Evolutionary conservation across 2,329 filamentous ascomycete genomes (phyloP), one percentile per base, ranked within the genome.

Genomic region (Coniochaeta pulveracea): DNA sequence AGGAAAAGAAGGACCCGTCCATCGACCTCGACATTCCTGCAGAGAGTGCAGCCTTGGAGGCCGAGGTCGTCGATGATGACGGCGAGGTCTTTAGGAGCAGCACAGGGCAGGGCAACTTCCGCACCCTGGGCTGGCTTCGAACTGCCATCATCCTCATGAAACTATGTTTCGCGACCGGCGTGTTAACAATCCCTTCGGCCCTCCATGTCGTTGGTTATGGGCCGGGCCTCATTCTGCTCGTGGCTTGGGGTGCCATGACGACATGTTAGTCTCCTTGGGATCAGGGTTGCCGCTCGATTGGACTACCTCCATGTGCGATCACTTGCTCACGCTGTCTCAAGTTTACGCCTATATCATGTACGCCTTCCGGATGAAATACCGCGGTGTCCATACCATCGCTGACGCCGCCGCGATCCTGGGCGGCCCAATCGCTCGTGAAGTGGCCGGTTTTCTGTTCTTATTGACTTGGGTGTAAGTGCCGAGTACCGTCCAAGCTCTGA

Each of bases 331-430:
- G 23, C 23, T 25, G 23, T 14, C 23, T 25, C 23, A 25, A 44
- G 45, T 47, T 32, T 49, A 47, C 29, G 47, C 47, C n/a, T 46
- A 44, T 11, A 36, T 49, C 27, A 44, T 46, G 44, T 47, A 46
- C n/a, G 27, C 18, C 8, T 49, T 49, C 19, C 42, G 45, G 9
- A 47, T 46, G 43, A 35, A 34, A 26, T 42, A 47, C 19, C 33
- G 36, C 5, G 42, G 45, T n/a, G 38, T 46, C 6, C 47, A 49
- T 22, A 47, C 41, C 22, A 48, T 49, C 21, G 47, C 45, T 14
- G 47, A 49, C 28, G 45, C 45, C 9, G 47, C 45, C 3, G 39
- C 17, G 3, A 21, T 45, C 9, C 34, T 49, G 34, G 47, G 47
- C 6, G 46, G 43, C 10, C 40, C 41, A 2, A 32, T 47, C 16